Percentiles rank a stretch among this genome's conserved stretches.
phyloP scores from a whole-genome alignment of 2,329 filamentous ascomycete species.

The Cytospora piceae region DNA sequence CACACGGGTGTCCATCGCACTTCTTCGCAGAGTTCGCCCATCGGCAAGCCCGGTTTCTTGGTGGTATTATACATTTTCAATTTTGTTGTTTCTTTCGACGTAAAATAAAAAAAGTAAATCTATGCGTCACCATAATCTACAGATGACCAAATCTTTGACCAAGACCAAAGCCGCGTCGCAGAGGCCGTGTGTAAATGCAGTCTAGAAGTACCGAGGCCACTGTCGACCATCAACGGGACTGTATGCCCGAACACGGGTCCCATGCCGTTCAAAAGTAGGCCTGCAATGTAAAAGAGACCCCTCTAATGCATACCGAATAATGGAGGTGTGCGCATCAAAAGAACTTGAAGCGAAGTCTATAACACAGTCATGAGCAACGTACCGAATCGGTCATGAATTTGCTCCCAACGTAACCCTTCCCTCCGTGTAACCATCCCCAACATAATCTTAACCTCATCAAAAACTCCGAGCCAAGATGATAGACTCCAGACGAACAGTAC shows the following conservation, averaged over 20 bases:
- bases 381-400: constrained; percentile 8
- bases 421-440: constrained; percentile 2
- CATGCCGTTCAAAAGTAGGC: neutral
- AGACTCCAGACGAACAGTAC: constrained; percentile 6
- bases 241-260: constrained; percentile 3
- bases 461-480: constrained; percentile 19
- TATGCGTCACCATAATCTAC: constrained; percentile 17
- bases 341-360: constrained; percentile 18
- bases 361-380: constrained; percentile 25
- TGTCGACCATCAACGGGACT: constrained; percentile 1
- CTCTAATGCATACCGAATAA: neutral
- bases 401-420: constrained; percentile 10
- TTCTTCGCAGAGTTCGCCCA: no score
- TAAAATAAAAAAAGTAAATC: neutral
- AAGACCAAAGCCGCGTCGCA: neutral
- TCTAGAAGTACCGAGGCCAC: constrained; percentile 15
- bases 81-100: neutral
- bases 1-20: no score
- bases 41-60: no score
- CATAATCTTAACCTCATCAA: constrained; percentile 9
- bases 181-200: constrained; percentile 13
- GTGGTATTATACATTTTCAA: neutral
- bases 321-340: constrained; percentile 5
- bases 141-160: constrained; percentile 3
- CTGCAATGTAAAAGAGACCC: neutral